Evolutionary conservation across 208 protist species (phyloP).

Genomic region (Leishmania mexicana): DNA sequence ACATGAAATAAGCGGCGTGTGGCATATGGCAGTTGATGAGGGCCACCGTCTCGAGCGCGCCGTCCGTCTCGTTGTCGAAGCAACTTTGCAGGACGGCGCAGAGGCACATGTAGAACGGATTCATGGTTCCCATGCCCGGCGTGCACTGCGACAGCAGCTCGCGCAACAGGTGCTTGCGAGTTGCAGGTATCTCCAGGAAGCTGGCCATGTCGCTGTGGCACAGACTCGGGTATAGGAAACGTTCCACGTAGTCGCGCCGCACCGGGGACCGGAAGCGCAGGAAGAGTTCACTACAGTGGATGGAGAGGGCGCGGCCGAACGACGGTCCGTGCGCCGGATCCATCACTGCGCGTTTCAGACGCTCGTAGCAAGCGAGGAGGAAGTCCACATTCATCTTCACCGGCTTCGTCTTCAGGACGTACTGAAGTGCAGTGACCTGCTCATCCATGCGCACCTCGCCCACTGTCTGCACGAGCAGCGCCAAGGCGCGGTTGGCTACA

Average conservation of each 20-base stretch:
- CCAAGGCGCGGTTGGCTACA: constrained; percentile 80
- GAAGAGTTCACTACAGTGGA: constrained; percentile 90
- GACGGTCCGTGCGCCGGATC: constrained; percentile 68
- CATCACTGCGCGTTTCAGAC: constrained; percentile 74
- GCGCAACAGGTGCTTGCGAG: constrained; percentile 69
- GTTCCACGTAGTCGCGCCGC: constrained; percentile 89
- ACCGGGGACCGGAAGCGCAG: constrained; percentile 89
- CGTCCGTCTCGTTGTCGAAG: constrained; percentile 86
- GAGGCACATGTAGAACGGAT: constrained; percentile 89
- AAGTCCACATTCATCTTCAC: constrained; percentile 88
- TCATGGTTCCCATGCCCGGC: constrained; percentile 65
- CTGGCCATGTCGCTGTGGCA: constrained; percentile 74
- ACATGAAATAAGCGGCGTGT: constrained; percentile 89
- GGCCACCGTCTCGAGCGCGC: constrained; percentile 75
- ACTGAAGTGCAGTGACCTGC: constrained; percentile 79
- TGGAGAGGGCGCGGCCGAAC: constrained; percentile 78
- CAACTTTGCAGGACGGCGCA: constrained; percentile 80
- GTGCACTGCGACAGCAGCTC: constrained; percentile 83
- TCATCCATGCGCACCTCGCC: constrained; percentile 72
- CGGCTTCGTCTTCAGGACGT: constrained; percentile 77
- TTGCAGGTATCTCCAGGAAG: constrained; percentile 72
- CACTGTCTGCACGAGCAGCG: constrained; percentile 79
- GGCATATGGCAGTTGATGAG: constrained; percentile 90
- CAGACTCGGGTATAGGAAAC: constrained; percentile 88
- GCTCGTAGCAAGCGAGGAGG: constrained; percentile 88